Evolutionary conservation across 208 protist species (phyloP).

Genomic region (Entamoeba dispar): DNA sequence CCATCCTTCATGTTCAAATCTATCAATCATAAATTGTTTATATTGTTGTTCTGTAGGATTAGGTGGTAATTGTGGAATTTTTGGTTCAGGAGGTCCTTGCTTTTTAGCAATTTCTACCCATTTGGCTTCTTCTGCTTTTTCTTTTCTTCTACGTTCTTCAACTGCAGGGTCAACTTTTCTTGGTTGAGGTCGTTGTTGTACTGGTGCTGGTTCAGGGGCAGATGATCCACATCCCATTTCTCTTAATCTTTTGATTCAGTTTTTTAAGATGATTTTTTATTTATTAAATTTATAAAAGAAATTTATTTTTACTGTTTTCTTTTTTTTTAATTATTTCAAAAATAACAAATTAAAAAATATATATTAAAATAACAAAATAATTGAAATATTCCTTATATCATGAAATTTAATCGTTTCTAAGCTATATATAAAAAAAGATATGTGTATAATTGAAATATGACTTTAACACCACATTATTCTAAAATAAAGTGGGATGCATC

Average conservation of each 20-base stretch:
- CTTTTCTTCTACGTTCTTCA: background rate
- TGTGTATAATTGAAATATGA: too few relatives aligned
- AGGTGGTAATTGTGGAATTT: background rate
- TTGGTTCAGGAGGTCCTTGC: background rate
- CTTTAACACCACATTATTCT: background rate
- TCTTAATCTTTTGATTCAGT: background rate
- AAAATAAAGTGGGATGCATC: background rate
- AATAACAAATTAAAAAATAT: background rate
- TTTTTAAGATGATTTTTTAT: background rate
- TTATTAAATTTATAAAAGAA: background rate
- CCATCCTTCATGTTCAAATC: background rate
- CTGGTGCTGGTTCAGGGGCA: background rate
- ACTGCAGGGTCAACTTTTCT: background rate
- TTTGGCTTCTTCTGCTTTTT: background rate
- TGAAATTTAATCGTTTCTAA: too few relatives aligned
- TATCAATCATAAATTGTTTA: background rate
- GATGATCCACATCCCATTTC: background rate
- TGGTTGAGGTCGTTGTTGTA: background rate
- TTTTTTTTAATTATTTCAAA: background rate
- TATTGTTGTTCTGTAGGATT: background rate
- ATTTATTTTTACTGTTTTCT: background rate
- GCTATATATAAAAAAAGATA: too few relatives aligned
- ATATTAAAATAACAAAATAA: background rate
- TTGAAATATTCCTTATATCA: background rate
- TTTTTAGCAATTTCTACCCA: background rate